A percentile compares a stretch with the other conserved stretches of the same genome.
Evolutionary conservation across 208 protist species (phyloP).

Genomic region (Herpetomonas muscarum): DNA sequence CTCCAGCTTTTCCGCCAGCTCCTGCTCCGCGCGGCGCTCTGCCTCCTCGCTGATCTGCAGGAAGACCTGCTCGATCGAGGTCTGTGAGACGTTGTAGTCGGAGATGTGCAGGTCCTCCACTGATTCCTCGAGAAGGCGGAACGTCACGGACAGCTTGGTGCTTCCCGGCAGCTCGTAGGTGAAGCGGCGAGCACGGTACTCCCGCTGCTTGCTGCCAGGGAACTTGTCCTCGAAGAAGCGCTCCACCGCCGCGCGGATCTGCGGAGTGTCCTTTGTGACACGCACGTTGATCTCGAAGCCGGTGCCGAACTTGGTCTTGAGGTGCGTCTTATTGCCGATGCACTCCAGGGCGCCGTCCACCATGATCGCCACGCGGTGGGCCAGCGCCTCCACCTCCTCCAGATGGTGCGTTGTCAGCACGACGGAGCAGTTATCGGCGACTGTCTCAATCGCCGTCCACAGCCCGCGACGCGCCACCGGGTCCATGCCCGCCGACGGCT

Average conservation of each 20-base stretch:
- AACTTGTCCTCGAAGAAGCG: slow-evolving; percentile 36
- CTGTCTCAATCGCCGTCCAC: slow-evolving; percentile 62
- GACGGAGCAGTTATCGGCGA: slow-evolving; percentile 62
- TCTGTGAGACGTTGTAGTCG: slow-evolving; percentile 79
- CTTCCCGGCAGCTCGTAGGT: slow-evolving; percentile 36
- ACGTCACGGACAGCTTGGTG: slow-evolving; percentile 30
- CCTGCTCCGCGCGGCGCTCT: slow-evolving; percentile 18
- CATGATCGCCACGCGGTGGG: slow-evolving; percentile 75
- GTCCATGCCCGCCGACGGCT: slow-evolving; percentile 76
- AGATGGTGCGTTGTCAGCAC: slow-evolving; percentile 93
- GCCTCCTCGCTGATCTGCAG: slow-evolving; percentile 58
- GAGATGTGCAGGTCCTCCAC: slow-evolving; percentile 20
- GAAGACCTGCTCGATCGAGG: slow-evolving; percentile 82
- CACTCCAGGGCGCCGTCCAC: slow-evolving; percentile 59
- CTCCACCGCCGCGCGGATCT: slow-evolving; percentile 13
- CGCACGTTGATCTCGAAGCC: slow-evolving; percentile 58
- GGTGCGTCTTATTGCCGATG: slow-evolving; percentile 63
- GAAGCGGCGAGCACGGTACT: slow-evolving; percentile 35
- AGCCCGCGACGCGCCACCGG: slow-evolving; percentile 39
- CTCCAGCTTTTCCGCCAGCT: slow-evolving; percentile 20
- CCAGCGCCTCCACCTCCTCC: slow-evolving; percentile 90
- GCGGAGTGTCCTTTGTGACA: slow-evolving; percentile 15
- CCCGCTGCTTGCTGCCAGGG: slow-evolving; percentile 20
- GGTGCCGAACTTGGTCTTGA: slow-evolving; percentile 64
- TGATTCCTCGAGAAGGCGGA: slow-evolving; percentile 36